These are phyloP conservation scores for Suhomyces anneliseae DNA, from an alignment of 1,139 yeast genomes.

Conservation along the genomic window DNA sequence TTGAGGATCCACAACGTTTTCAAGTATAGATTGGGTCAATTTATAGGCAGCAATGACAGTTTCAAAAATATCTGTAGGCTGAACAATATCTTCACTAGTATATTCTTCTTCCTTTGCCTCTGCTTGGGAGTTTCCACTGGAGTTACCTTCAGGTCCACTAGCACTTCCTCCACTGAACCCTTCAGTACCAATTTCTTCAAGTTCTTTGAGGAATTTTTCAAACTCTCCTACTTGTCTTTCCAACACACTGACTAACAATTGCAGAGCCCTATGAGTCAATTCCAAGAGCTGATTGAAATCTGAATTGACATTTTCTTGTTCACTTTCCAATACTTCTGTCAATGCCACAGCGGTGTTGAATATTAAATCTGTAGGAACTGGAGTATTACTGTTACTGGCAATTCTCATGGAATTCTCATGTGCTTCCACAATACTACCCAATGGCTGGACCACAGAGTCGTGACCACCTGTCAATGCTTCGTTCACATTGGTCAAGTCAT, in stretches of 20 bases:
- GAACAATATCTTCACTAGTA: conserved; percentile 31
- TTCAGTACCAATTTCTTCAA: conserved; percentile 12
- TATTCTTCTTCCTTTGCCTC: conserved; percentile 20
- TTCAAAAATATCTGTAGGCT: conserved; percentile 42
- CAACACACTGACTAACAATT: conserved; percentile 19
- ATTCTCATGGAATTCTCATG: conserved; percentile 39
- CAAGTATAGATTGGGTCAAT: conserved; percentile 33
- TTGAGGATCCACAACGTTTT: conserved; percentile 14
- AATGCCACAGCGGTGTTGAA: conserved; percentile 50
- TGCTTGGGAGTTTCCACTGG: conserved; percentile 5
- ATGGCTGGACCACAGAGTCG: conserved; percentile 39
- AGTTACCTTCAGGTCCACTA: background rate
- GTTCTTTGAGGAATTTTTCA: conserved; percentile 28
- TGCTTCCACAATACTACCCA: conserved; percentile 32
- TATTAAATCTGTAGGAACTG: conserved; percentile 39
- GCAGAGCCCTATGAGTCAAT: conserved; percentile 20
- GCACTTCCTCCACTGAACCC: background rate
- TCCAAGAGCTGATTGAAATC: conserved; percentile 18
- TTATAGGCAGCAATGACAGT: conserved; percentile 33
- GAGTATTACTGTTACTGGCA: conserved; percentile 13
- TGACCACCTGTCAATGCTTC: conserved; percentile 37
- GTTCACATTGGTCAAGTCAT: conserved; percentile 38
- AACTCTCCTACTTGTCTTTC: conserved; percentile 27
- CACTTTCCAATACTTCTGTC: conserved; percentile 46
- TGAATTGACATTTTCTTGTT: conserved; percentile 19